These are phyloP conservation scores for Daldinia childiae DNA, from an alignment of 495 filamentous ascomycete species.

Conservation along the genomic window DNA sequence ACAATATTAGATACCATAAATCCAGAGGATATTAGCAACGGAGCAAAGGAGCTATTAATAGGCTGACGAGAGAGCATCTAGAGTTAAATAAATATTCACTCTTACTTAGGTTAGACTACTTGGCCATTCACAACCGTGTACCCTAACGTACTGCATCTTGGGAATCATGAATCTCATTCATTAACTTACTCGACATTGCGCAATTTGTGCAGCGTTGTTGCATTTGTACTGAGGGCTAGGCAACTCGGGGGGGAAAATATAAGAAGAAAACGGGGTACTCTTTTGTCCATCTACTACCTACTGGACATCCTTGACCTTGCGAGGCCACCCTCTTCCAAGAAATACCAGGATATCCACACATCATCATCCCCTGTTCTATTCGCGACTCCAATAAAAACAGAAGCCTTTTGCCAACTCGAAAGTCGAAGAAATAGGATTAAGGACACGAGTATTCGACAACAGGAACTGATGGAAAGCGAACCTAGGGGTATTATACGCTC, in stretches of 20 bases:
- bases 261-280: constrained; percentile 18
- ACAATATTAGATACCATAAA: background rate
- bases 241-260: constrained; percentile 23
- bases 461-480: constrained; percentile 22
- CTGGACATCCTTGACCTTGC: constrained; percentile 4
- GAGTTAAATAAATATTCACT: background rate
- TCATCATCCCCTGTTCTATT: constrained; percentile 19
- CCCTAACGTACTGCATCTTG: background rate
- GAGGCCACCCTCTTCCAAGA: constrained; percentile 21
- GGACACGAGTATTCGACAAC: constrained; percentile 21
- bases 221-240: constrained; percentile 15
- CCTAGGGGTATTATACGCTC: constrained; percentile 46
- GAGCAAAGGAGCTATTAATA: background rate
- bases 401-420: constrained; percentile 31
- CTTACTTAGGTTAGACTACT: background rate
- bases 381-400: constrained; percentile 23
- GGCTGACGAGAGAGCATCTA: background rate
- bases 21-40: background rate
- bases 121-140: background rate
- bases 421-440: constrained; percentile 27
- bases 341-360: constrained; percentile 30
- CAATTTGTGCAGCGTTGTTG: constrained; percentile 19
- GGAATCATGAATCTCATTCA: constrained; percentile 35
- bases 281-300: constrained; percentile 21
- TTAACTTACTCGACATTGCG: constrained; percentile 23